Percentiles rank a stretch among this genome's conserved stretches.
These are phyloP conservation scores for Umbilicaria muhlenbergii DNA, from an alignment of 495 filamentous ascomycete genomes.

Conservation along the genomic window DNA sequence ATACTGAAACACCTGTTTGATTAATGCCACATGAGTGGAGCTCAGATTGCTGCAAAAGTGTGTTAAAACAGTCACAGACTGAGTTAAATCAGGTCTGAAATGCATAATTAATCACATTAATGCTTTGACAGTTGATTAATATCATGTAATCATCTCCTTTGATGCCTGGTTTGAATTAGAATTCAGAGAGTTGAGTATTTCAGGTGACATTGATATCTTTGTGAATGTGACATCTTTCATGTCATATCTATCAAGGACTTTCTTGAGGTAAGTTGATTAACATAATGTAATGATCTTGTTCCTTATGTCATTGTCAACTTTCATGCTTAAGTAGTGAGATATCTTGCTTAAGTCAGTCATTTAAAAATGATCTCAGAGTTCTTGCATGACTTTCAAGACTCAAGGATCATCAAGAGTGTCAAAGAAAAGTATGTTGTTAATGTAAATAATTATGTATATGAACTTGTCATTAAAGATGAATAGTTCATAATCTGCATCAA, in stretches of 20 bases:
- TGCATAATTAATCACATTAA: no score
- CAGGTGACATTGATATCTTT: no score
- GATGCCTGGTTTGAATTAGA: no score
- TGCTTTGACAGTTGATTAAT: no score
- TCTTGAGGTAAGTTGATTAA: slow-evolving; percentile 13
- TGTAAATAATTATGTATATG: slow-evolving; percentile 7
- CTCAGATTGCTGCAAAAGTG: no score
- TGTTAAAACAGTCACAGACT: no score
- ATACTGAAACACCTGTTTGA: no score
- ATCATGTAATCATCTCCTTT: no score
- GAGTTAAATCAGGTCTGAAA: no score
- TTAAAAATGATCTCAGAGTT: slow-evolving; percentile 14
- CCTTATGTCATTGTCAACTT: slow-evolving; percentile 8
- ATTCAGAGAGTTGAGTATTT: no score
- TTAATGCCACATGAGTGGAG: no score
- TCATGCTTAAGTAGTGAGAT: slow-evolving; percentile 20
- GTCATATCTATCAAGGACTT: slow-evolving; percentile 8
- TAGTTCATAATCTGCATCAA: slow-evolving; percentile 4
- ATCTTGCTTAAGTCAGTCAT: slow-evolving; percentile 17
- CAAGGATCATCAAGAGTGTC: slow-evolving; percentile 4
- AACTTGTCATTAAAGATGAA: slow-evolving; percentile 3
- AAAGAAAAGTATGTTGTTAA: slow-evolving; percentile 10
- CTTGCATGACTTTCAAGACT: slow-evolving; percentile 15
- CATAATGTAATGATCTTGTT: slow-evolving; percentile 11
- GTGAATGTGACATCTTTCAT: background rate